Evolutionary conservation across 83 land plant species (phyloP), one percentile per base, ranked within the genome.

Genomic region (Thuja plicata): DNA sequence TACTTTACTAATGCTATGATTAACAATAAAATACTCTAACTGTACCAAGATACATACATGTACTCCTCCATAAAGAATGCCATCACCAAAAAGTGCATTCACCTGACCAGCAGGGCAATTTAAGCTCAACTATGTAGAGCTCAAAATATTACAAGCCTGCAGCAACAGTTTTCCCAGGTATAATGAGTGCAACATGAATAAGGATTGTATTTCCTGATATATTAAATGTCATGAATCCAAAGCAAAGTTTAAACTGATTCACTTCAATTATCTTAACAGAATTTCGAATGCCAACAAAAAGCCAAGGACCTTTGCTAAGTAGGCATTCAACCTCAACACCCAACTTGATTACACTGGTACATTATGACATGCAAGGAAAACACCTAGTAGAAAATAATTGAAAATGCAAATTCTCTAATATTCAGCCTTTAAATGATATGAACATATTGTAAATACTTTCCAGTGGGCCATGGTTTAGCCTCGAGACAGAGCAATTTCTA

Each of bases 71-170:
- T 95, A 90, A 40, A 98, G 96, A 86, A 97, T 70, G 74, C 92
- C 99, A 89, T 94, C 95, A 57, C 94, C 98, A 80, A 91, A 96
- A 17, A 98, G 84, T 8, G 99, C 95, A 92, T 98, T 94, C 8
- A 98, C 99, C 91, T 95, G 97, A 35, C 99, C 99, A 43, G 89
- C 92, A 0, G 99, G 99, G 38, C 99, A 99, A 91, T 81, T 87
- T 86, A 98, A 91, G 79, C 92, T 92, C 77, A 94, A 92, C 15
- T 97, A 97, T 43, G 91, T 62, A 48, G 40, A 41, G 11, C 95
- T 95, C 86, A 93, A 94, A 57, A 92, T 95, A 91, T 99, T 95
- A 97, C 96, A 96, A 66, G 96, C 98, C 99, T 99, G 92, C 86
- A 88, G 35, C 40, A 8, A 87, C 38, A 34, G 8, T 86, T 60